These are phyloP conservation scores for Vitis rotundifolia DNA, from an alignment of 164 flowering plant genomes.

Conservation along the genomic window DNA sequence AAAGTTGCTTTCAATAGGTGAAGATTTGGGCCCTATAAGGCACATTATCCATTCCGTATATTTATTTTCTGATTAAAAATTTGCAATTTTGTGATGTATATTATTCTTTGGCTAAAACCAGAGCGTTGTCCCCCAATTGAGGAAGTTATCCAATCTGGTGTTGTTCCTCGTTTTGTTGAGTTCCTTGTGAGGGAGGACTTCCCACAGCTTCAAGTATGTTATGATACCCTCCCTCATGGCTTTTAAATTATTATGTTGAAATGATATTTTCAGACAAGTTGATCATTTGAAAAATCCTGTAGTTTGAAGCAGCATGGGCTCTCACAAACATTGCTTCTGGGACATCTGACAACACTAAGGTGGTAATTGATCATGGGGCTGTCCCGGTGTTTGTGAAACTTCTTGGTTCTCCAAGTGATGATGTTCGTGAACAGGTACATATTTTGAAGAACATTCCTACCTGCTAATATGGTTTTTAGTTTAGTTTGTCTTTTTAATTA, in stretches of 20 bases:
- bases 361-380: slow-evolving; percentile 58
- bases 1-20: slow-evolving; percentile 57
- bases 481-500: background rate
- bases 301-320: slow-evolving; percentile 67
- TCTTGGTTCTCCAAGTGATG: slow-evolving; percentile 53
- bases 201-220: slow-evolving; percentile 52
- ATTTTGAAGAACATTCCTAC: background rate
- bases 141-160: slow-evolving; percentile 55
- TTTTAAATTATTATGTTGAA: background rate
- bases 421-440: slow-evolving; percentile 61
- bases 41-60: background rate
- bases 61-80: background rate
- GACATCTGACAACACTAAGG: slow-evolving; percentile 57
- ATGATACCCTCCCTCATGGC: background rate
- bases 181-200: slow-evolving; percentile 54
- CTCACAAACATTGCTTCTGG: slow-evolving; percentile 61
- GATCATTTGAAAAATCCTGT: background rate
- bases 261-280: background rate
- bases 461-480: background rate
- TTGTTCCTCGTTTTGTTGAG: slow-evolving; percentile 56
- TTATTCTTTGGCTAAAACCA: slow-evolving; percentile 1
- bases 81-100: background rate
- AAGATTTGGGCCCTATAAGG: background rate
- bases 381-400: slow-evolving; percentile 56
- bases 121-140: slow-evolving; percentile 58